A percentile compares a stretch with the other conserved stretches of the same genome.
These are phyloP conservation scores for Acer saccharum DNA, from an alignment of 345 rosid species.

Conservation along the genomic window DNA sequence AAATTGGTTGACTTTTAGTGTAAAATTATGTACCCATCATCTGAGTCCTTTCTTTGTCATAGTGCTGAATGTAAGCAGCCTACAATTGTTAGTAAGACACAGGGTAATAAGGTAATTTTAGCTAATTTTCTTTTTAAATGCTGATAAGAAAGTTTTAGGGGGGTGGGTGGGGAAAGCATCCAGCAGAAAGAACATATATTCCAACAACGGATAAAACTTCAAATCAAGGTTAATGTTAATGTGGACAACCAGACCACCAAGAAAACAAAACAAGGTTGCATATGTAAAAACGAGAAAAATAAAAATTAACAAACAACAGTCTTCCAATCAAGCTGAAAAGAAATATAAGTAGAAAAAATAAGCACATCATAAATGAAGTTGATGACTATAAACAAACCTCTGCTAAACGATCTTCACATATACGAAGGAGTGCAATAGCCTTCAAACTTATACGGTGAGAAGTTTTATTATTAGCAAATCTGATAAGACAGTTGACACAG, in stretches of 20 bases:
- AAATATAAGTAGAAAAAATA: background rate
- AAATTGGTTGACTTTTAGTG: background rate
- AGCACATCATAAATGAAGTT: conserved; percentile 3
- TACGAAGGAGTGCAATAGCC: conserved; percentile 98
- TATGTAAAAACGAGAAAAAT: background rate
- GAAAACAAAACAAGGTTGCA: background rate
- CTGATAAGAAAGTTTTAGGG: background rate
- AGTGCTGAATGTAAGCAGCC: background rate
- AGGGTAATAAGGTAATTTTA: background rate
- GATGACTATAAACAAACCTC: conserved; percentile 58
- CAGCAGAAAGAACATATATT: background rate
- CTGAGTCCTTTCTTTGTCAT: background rate
- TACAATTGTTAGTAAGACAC: background rate
- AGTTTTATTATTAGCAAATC: conserved; percentile 91
- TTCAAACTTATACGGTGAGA: conserved; percentile 94
- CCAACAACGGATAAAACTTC: background rate
- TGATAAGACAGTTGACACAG: conserved; percentile 95
- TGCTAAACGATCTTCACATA: conserved; percentile 98
- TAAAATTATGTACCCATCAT: background rate
- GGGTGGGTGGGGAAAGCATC: background rate
- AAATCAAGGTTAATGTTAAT: background rate
- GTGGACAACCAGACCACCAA: background rate
- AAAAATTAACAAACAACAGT: background rate
- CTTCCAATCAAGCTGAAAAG: background rate
- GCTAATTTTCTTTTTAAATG: conserved; percentile 8